Conservation (phyloP, 257 asterid genomes). For the Fraxinus quadrangulata region DNA sequence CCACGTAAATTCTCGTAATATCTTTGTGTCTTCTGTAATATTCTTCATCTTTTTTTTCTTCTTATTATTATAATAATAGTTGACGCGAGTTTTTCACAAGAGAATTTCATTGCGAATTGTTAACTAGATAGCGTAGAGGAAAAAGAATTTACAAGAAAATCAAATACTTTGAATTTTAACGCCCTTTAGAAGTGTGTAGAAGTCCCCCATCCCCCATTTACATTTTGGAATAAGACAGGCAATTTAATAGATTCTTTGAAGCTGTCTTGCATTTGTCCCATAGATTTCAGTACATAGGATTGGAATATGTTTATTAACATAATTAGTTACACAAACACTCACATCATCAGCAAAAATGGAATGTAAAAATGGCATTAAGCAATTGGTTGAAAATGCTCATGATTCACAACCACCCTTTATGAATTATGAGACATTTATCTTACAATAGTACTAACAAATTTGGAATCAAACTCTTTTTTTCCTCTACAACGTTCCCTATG, state of each 20-base stretch:
- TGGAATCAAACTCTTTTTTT: constrained; percentile 21
- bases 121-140: neutral
- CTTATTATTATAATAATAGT: no score
- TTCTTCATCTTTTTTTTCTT: no score
- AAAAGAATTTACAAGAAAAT: neutral
- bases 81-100: neutral
- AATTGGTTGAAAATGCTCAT: neutral
- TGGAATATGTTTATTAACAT: neutral
- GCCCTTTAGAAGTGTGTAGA: neutral
- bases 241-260: neutral
- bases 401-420: neutral
- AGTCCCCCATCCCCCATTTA: neutral
- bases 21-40: no score
- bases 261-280: neutral
- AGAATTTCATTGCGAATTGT: neutral
- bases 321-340: neutral
- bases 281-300: neutral
- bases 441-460: neutral
- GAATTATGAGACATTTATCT: neutral
- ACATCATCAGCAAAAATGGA: neutral
- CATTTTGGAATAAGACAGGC: neutral
- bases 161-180: neutral
- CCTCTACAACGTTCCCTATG: constrained; percentile 17
- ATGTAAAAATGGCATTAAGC: neutral
- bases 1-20: no score